phyloP scores from a whole-genome alignment of 495 filamentous ascomycete genomes.

The Durotheca rogersii region DNA sequence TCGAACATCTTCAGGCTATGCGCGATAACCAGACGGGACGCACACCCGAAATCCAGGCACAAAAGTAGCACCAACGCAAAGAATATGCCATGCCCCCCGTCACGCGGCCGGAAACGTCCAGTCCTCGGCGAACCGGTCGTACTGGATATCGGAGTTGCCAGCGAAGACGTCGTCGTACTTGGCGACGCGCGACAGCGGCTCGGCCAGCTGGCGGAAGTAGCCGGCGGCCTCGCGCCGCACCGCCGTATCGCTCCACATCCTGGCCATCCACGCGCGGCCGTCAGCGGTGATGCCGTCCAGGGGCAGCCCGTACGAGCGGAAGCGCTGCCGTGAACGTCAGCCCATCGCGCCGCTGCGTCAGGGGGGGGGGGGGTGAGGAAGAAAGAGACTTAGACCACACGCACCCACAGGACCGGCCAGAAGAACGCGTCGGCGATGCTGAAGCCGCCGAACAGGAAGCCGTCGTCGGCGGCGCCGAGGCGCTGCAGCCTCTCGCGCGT shows the following conservation, averaged over 20 bases:
- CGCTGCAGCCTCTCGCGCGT: slow-evolving; percentile 32
- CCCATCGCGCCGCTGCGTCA: too few species aligned
- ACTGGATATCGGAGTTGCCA: slow-evolving; percentile 38
- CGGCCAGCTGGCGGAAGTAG: slow-evolving; percentile 44
- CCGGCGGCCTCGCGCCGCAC: slow-evolving; percentile 36
- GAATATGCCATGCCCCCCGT: background rate
- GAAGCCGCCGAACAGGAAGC: slow-evolving; percentile 45
- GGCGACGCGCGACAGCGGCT: slow-evolving; percentile 40
- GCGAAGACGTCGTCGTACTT: slow-evolving; percentile 48
- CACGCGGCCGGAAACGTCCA: slow-evolving; percentile 38
- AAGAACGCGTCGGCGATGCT: slow-evolving; percentile 46
- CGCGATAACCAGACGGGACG: too few species aligned
- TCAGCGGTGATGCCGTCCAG: slow-evolving; percentile 40
- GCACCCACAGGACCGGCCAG: slow-evolving; percentile 49
- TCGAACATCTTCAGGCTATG: too few species aligned
- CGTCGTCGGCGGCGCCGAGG: slow-evolving; percentile 39
- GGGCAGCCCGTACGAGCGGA: slow-evolving; percentile 48
- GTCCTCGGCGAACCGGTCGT: slow-evolving; percentile 38
- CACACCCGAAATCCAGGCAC: too few species aligned
- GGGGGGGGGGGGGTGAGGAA: too few species aligned
- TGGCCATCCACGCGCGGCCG: slow-evolving; percentile 47
- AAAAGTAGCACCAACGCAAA: too few species aligned
- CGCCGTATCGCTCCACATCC: slow-evolving; percentile 50
- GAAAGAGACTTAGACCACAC: slow-evolving; percentile 2
- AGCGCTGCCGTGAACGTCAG: slow-evolving; percentile 41